A percentile compares a stretch with the other conserved stretches of the same genome.
Conservation (phyloP, 2,329 filamentous ascomycete species). For the Epichloe hybrida region DNA sequence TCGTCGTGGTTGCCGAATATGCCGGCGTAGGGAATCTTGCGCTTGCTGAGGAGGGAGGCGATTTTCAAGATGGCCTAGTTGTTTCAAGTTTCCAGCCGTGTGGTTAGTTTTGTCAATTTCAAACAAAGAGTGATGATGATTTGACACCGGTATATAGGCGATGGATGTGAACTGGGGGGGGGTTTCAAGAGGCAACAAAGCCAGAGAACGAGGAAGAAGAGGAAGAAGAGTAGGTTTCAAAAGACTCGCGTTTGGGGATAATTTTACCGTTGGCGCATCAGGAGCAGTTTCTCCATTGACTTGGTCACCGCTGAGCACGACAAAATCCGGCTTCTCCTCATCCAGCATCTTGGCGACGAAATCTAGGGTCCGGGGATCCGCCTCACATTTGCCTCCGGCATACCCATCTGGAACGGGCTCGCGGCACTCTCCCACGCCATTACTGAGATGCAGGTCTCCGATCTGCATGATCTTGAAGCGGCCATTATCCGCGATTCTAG, state of each 20-base stretch:
- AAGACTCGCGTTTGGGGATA: neutral
- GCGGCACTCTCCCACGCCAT: conserved; percentile 71
- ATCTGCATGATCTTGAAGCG: conserved; percentile 97
- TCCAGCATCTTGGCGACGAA: conserved; percentile 76
- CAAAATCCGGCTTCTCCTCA: conserved; percentile 85
- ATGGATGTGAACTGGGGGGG: too few species aligned
- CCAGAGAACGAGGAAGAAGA: neutral
- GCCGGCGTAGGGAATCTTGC: conserved; percentile 79
- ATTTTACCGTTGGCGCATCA: conserved; percentile 66
- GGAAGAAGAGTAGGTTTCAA: neutral
- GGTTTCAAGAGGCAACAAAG: too few species aligned
- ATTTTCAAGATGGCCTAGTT: conserved; percentile 80
- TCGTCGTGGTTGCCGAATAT: conserved; percentile 99
- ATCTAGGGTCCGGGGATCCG: conserved; percentile 80
- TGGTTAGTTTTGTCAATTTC: neutral
- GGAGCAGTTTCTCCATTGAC: conserved; percentile 88
- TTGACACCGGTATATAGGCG: neutral
- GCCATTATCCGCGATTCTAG: conserved; percentile 73
- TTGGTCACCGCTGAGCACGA: conserved; percentile 86
- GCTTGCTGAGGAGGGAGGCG: conserved; percentile 67
- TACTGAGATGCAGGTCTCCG: conserved; percentile 88
- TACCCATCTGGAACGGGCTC: conserved; percentile 67
- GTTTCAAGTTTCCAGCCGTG: too few species aligned
- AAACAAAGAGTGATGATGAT: conserved; percentile 11
- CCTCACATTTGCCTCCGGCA: conserved; percentile 70